phyloP scores from a whole-genome alignment of 2,329 filamentous ascomycete species.

The Ceratocystis albifundus region DNA sequence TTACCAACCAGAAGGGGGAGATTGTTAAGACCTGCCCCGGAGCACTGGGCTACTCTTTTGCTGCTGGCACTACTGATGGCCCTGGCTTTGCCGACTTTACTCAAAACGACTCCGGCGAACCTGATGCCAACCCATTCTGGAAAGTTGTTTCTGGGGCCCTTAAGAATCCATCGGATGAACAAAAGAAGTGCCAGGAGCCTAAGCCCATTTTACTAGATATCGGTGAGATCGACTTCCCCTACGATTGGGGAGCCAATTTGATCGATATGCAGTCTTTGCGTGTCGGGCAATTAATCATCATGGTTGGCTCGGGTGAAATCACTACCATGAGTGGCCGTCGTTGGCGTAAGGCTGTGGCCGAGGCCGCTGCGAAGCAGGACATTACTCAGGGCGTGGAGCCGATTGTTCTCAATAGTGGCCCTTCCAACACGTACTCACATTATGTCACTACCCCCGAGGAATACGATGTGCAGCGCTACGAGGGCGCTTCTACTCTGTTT shows the following conservation, averaged over 20 bases:
- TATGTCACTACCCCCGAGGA: slow-evolving; percentile 28
- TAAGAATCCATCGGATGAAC: slow-evolving; percentile 54
- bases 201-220: slow-evolving; percentile 83
- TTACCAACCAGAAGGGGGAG: slow-evolving; percentile 60
- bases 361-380: slow-evolving; percentile 36
- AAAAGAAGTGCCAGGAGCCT: slow-evolving; percentile 62
- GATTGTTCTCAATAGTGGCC: slow-evolving; percentile 69
- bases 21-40: slow-evolving; percentile 66
- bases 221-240: slow-evolving; percentile 61
- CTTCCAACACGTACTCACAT: slow-evolving; percentile 71
- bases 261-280: slow-evolving; percentile 76
- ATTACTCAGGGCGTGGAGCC: slow-evolving; percentile 38
- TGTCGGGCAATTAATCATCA: slow-evolving; percentile 71
- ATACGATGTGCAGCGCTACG: slow-evolving; percentile 63
- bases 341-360: slow-evolving; percentile 61
- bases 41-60: slow-evolving; percentile 79
- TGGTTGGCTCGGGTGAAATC: slow-evolving; percentile 76
- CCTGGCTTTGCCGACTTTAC: slow-evolving; percentile 84
- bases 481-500: slow-evolving; percentile 80
- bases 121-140: slow-evolving; percentile 67
- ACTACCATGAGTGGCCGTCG: slow-evolving; percentile 85
- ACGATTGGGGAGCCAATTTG: slow-evolving; percentile 79
- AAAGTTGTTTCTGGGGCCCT: slow-evolving; percentile 58
- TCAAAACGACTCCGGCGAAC: slow-evolving; percentile 61
- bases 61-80: slow-evolving; percentile 78